These are phyloP conservation scores for Medicago lupulina DNA, from an alignment of 306 rosid genomes.

Conservation along the genomic window DNA sequence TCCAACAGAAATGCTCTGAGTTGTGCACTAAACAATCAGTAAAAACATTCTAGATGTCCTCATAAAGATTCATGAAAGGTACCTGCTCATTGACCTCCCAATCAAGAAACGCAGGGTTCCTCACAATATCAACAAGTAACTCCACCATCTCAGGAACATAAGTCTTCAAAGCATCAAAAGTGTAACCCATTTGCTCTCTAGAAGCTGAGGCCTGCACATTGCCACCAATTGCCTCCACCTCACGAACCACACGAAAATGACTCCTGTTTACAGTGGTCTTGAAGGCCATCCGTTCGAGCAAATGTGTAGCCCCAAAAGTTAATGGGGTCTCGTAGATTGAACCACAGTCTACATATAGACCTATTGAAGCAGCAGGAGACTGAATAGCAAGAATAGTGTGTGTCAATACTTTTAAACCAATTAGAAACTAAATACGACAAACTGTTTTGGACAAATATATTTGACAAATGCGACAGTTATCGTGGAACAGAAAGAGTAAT, in stretches of 20 bases:
- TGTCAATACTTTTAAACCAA: not conserved
- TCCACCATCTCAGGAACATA: conserved; percentile 94
- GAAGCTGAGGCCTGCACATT: conserved; percentile 85
- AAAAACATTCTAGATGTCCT: conserved; percentile 3
- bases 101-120: conserved; percentile 87
- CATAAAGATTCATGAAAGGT: conserved; percentile 30
- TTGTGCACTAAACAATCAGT: not conserved
- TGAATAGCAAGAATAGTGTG: conserved; percentile 45
- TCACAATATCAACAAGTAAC: conserved; percentile 77
- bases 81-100: conserved; percentile 99
- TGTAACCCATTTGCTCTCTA: conserved; percentile 94
- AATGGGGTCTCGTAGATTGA: conserved; percentile 79
- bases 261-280: conserved; percentile 84
- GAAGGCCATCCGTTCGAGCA: conserved; percentile 90
- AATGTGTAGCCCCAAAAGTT: conserved; percentile 79
- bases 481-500: not conserved
- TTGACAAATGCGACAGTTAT: not conserved
- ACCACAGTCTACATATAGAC: conserved; percentile 80
- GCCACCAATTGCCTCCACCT: conserved; percentile 96
- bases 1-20: conserved; percentile 18
- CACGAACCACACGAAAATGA: conserved; percentile 86
- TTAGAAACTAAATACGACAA: too few species aligned
- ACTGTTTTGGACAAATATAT: not conserved
- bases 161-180: conserved; percentile 85
- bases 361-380: conserved; percentile 86